Evolutionary conservation across 2,329 filamentous ascomycete genomes (phyloP), one percentile per base, ranked within the genome.

Genomic region (Diaporthe sp.): DNA sequence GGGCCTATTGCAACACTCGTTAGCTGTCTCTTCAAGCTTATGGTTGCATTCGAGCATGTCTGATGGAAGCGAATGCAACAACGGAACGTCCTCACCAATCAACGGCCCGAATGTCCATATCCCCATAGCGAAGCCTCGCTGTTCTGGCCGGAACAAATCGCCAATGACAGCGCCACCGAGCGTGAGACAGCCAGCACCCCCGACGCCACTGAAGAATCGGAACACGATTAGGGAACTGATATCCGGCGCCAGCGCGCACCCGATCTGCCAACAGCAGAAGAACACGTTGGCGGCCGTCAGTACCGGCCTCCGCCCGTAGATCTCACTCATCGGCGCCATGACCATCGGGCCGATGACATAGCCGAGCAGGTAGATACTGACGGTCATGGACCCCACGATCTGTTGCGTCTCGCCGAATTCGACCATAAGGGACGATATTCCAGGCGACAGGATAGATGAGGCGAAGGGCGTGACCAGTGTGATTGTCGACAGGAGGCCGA

Each of bases 391-490:
- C 4, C 82, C 86, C 2, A 89, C 78, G 9, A 86, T 86, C 3
- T 80, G 76, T 74, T 84, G 85, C 4, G 79, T 79, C 54, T 85
- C 85, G 55, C 84, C 77, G 71, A 90, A 89, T 38, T 89, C 87
- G 15, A 76, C 76, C 77, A 85, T 85, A 33, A 89, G 80, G 45
- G 82, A 80, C 1, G 75, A 74, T 71, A 89, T 86, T 42, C 86
- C 87, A 3, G 88, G 88, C 1, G 88, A 85, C 25, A 89, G 81
- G 71, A 93, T 92, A 1, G 91, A 91, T 9, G 91, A 92, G 0
- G 91, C 90, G 35, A 93, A 89, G 0, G 92, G 91, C 0, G 91
- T 92, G 79, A 93, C 89, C 77, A 93, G 89, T 12, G 91, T 92
- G 79, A 92, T 92, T 76, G 85, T 83, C 0, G 90, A 87, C 28